phyloP scores from a whole-genome alignment of 805 yeast genomes.

The Schwanniomyces sp. region DNA sequence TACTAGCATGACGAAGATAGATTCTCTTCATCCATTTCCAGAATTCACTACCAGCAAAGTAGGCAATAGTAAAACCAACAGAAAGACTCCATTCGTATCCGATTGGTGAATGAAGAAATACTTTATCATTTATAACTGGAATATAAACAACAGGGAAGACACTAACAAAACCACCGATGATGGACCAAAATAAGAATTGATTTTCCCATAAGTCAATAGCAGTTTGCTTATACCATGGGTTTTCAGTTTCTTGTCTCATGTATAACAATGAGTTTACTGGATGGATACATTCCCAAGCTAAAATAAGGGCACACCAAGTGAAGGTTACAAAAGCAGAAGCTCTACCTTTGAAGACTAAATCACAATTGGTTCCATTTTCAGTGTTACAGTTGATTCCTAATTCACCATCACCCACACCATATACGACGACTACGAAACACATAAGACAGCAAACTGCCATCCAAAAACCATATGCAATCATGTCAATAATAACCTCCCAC shows the following conservation, averaged over 20 bases:
- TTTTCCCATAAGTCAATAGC: slow-evolving; percentile 69
- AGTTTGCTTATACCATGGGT: slow-evolving; percentile 57
- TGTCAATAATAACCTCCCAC: slow-evolving; percentile 40
- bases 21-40: slow-evolving; percentile 69
- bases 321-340: slow-evolving; percentile 75
- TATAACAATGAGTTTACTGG: slow-evolving; percentile 66
- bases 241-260: slow-evolving; percentile 64
- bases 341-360: slow-evolving; percentile 69
- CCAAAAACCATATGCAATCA: slow-evolving; percentile 40
- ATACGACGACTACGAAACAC: slow-evolving; percentile 38
- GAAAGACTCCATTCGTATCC: slow-evolving; percentile 82
- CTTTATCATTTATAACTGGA: slow-evolving; percentile 80
- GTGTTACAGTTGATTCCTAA: slow-evolving; percentile 38
- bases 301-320: slow-evolving; percentile 82
- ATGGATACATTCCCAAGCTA: slow-evolving; percentile 86
- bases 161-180: slow-evolving; percentile 64
- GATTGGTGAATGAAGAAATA: slow-evolving; percentile 71
- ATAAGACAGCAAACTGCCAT: slow-evolving; percentile 42
- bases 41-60: slow-evolving; percentile 59
- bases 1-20: slow-evolving; percentile 28
- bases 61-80: slow-evolving; percentile 56
- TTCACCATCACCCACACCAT: slow-evolving; percentile 38
- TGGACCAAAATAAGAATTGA: slow-evolving; percentile 80
- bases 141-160: slow-evolving; percentile 83
- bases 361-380: slow-evolving; percentile 39